phyloP scores from a whole-genome alignment of 495 filamentous ascomycete species.

The Xylaria bambusicola region DNA sequence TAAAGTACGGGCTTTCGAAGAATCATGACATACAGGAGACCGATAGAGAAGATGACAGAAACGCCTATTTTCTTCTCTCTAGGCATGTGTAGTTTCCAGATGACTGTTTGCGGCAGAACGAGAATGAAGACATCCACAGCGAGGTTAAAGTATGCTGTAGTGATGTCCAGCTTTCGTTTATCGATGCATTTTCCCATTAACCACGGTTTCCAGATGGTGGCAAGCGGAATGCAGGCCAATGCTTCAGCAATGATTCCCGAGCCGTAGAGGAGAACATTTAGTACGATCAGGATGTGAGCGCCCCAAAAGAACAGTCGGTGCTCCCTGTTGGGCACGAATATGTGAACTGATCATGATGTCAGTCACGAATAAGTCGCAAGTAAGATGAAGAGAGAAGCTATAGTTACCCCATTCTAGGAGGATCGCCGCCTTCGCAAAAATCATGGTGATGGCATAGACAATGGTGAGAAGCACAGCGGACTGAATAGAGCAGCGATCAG shows the following conservation, averaged over 20 bases:
- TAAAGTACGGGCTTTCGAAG: too few relatives aligned
- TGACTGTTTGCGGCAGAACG: slow-evolving; percentile 31
- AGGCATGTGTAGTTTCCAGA: slow-evolving; percentile 31
- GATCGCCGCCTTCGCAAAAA: slow-evolving; percentile 37
- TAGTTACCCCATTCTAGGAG: slow-evolving; percentile 22
- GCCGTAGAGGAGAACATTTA: slow-evolving; percentile 42
- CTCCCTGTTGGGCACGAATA: slow-evolving; percentile 28
- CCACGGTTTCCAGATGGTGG: slow-evolving; percentile 27
- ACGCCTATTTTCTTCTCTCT: slow-evolving; percentile 27
- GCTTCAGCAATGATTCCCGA: slow-evolving; percentile 41
- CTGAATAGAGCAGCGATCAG: too few relatives aligned
- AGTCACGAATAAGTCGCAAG: too few relatives aligned
- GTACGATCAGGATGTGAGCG: slow-evolving; percentile 35
- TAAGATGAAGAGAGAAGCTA: too few relatives aligned
- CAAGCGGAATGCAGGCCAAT: slow-evolving; percentile 45
- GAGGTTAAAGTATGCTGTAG: slow-evolving; percentile 26
- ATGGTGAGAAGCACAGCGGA: too few relatives aligned
- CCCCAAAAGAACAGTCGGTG: slow-evolving; percentile 26
- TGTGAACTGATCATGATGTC: too few relatives aligned
- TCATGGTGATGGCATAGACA: slow-evolving; percentile 25
- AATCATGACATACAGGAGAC: slow-evolving; percentile 29
- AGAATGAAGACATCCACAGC: slow-evolving; percentile 33
- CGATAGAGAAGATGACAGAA: slow-evolving; percentile 33
- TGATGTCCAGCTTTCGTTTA: slow-evolving; percentile 11
- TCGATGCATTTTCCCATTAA: slow-evolving; percentile 29